Conservation (phyloP, 2,329 filamentous ascomycete species). For the Sporothrix inflata region DNA sequence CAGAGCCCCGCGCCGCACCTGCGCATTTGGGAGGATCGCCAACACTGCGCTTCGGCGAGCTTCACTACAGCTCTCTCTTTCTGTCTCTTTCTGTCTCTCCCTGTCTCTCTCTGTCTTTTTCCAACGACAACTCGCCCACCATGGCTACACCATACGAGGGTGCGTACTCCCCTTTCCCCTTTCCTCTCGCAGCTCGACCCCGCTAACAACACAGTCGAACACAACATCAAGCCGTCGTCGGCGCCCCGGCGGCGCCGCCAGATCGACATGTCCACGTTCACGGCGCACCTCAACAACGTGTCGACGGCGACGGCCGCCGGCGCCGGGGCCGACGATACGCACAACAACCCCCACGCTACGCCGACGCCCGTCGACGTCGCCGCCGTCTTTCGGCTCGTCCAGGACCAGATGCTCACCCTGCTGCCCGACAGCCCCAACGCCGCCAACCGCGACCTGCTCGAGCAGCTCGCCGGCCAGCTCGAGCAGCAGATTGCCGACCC, state of each 20-base stretch:
- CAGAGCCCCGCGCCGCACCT: constrained; percentile 13
- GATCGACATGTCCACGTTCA: constrained; percentile 67
- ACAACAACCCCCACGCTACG: constrained; percentile 59
- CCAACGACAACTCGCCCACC: constrained; percentile 31
- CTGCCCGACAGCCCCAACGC: constrained; percentile 52
- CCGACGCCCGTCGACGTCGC: constrained; percentile 63
- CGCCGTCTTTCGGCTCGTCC: constrained; percentile 61
- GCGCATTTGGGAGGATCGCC: not conserved
- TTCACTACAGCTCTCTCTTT: not conserved
- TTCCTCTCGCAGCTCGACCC: not conserved
- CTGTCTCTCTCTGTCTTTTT: not conserved
- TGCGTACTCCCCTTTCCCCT: constrained; percentile 35
- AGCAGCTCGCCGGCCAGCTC: constrained; percentile 52
- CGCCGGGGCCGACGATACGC: not conserved
- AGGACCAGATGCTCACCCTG: constrained; percentile 60
- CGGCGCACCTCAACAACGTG: constrained; percentile 59
- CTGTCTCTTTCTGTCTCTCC: not conserved
- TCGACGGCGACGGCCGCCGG: constrained; percentile 41
- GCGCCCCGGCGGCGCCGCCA: constrained; percentile 53
- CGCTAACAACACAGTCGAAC: constrained; percentile 56
- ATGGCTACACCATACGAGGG: constrained; percentile 65
- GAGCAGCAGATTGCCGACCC: constrained; percentile 57
- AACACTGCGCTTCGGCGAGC: not conserved
- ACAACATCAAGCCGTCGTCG: constrained; percentile 58
- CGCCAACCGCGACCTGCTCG: constrained; percentile 55